Base-by-base conservation (phyloP, 1,284 basidiomycete genomes). In the Cutaneotrichosporon sp. region DNA sequence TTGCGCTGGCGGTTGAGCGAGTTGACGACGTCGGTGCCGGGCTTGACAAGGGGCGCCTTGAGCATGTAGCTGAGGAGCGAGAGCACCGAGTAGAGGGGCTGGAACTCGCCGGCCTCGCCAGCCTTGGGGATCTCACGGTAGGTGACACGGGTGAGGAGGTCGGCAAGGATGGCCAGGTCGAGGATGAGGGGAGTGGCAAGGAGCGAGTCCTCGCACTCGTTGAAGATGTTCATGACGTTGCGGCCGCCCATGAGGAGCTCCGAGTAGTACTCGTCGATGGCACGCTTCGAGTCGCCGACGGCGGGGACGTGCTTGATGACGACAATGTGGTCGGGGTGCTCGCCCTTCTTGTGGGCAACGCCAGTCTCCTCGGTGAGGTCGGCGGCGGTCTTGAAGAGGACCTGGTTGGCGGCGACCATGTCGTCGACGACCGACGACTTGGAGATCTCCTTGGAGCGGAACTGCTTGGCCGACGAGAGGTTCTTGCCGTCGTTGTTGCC, bases 401-500 rank as follows among this genome's bases (percentile, higher is more conserved):
- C 82, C 47, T 87, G 84, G 82, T 98, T 98, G 65, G 93, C 90
- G 64, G 87, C 86, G 62, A 95, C 94, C 94, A 95, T 97, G 80
- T 97, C 95, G 74, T 98, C 95, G 50, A 98, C 94, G 67, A 99
- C 95, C 67, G 88, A 91, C 74, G 89, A 90, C 87, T 97, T 97
- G 84, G 87, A 89, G 79, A 95, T 95, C 83, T 98, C 95, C 88
- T 99, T 99, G 84, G 88, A 91, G 84, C 89, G 90, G 89, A 98
- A 98, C 83, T 98, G 95, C 67, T 83, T 84, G 80, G 93, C 91
- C n/a, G 92, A 89, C 63, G 87, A 90, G 74, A 98, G 82, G 83
- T 97, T 97, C 81, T 89, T 88, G 33, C 94, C 95, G 77, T 97
- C 95, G 79, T 98, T 98, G 86, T 98, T 98, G 45, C 97, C 95